Base-by-base conservation (phyloP, 2,329 filamentous ascomycete genomes). In the Pestalotiopsis sp. region DNA sequence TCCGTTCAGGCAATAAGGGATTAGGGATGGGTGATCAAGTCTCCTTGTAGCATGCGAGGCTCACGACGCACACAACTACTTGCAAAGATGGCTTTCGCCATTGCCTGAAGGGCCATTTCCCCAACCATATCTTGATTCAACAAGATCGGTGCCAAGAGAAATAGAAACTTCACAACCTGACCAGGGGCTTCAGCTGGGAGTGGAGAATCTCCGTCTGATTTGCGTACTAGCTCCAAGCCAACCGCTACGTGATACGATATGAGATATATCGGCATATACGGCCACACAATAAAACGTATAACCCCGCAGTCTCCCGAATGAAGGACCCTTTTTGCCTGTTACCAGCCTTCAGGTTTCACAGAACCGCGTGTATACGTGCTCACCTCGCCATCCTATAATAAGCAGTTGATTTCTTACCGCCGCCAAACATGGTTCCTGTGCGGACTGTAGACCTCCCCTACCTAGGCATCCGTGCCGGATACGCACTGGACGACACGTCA, bases 401-500 rank as follows among this genome's bases (percentile, higher is more conserved):
- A n/a, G 14, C 44, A 9, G 2, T 52, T 3, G 44, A 9, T n/a
- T 20, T 20, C 14, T 52, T 52, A 6, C 3, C 7, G 4, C 44
- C 20, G 17, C n/a, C 13, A 48, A 66, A 22, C 20, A 77, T 78
- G 76, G 73, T 75, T 58, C 81, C 80, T 39, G 79, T 75, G 39
- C 79, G 77, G 4, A 84, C 82, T n/a, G 71, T 85, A 69, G 70
- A 76, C 57, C 82, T 85, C 65, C 81, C 82, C 67, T 83, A 85
- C 75, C 77, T 85, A 55, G 82, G 82, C 70, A 84, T 83, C 75
- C 75, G 75, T 64, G 83, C 78, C 56, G 84, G 83, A 58, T 85
- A 83, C 73, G 77, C 81, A 59, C 74, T 84, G 40, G 79, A 80
- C 30, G 77, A 78, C 65, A 75, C 79, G 65, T 74, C 71, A 48